Evolutionary conservation across 1,284 basidiomycete species (phyloP).

Genomic region (Puccinia polysora): DNA sequence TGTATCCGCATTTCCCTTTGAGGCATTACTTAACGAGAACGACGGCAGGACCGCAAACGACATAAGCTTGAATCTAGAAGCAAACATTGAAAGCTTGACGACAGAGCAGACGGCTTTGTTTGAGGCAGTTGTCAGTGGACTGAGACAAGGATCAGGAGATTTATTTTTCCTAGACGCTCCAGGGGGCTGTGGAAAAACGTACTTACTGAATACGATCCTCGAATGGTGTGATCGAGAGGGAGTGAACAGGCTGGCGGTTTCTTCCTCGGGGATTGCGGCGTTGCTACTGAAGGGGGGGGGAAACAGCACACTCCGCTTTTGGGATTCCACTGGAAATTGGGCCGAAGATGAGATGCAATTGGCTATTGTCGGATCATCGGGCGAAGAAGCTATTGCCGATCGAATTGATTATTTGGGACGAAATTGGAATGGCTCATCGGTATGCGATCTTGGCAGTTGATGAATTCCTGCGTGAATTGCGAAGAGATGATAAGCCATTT

Average conservation of each 20-base stretch:
- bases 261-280: neutral
- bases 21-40: no score
- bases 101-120: neutral
- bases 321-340: neutral
- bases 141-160: neutral
- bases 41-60: no score
- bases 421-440: constrained; percentile 54
- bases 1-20: no score
- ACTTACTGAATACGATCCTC: neutral
- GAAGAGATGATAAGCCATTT: constrained; percentile 51
- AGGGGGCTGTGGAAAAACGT: constrained; percentile 4
- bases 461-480: constrained; percentile 52
- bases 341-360: neutral
- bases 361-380: no score
- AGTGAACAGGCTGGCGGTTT: neutral
- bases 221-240: neutral
- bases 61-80: no score
- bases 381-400: constrained; percentile 27
- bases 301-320: neutral
- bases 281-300: neutral
- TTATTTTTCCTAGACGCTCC: neutral
- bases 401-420: constrained; percentile 55
- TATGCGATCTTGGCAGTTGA: constrained; percentile 54
- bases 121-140: neutral
- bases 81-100: neutral